phyloP scores from a whole-genome alignment of 2,329 filamentous ascomycete species.

The Diaporthe ampelina region DNA sequence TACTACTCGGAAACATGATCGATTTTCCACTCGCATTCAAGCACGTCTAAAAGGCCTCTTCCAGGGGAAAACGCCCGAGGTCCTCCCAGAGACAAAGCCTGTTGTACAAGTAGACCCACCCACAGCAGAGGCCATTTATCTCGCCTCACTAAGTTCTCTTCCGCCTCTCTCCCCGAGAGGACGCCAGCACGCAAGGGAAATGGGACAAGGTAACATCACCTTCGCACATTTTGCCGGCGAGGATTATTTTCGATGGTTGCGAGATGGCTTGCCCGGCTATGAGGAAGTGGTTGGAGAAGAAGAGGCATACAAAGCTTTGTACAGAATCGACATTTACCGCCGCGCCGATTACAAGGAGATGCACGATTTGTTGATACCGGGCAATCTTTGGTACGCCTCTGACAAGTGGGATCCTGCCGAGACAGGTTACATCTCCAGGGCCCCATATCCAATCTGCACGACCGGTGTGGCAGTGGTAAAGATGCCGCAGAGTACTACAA shows the following conservation, averaged over 20 bases:
- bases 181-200: not conserved
- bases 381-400: not conserved
- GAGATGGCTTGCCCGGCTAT: not conserved
- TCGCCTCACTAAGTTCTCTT: not conserved
- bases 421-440: not conserved
- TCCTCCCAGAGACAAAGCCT: not conserved
- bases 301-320: not conserved
- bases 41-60: not conserved
- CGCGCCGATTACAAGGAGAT: not conserved
- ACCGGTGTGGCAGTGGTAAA: no score
- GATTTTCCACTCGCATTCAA: not conserved
- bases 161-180: conserved; percentile 9
- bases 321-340: not conserved
- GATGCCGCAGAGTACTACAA: fast-evolving
- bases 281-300: not conserved
- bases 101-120: not conserved
- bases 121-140: not conserved
- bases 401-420: not conserved
- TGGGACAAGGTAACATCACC: not conserved
- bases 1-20: not conserved
- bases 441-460: not conserved
- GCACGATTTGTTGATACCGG: not conserved
- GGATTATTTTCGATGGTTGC: not conserved
- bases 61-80: not conserved
- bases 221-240: not conserved